Conservation (phyloP, 495 filamentous ascomycete genomes). For the Trichoderma parareesei region DNA sequence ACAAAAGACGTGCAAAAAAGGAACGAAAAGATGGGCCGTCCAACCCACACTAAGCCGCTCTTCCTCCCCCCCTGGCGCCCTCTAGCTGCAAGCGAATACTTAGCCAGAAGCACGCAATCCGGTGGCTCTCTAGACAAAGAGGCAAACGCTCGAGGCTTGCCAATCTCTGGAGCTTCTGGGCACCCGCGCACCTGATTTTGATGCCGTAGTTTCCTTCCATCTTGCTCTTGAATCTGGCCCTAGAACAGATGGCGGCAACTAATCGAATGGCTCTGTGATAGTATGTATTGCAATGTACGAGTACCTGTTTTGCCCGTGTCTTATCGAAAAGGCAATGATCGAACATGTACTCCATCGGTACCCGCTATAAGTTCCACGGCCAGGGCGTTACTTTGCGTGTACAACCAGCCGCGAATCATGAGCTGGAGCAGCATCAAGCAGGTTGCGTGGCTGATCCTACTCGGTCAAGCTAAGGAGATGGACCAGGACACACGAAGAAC, state of each 20-base stretch:
- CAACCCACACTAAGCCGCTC: background rate
- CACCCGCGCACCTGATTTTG: background rate
- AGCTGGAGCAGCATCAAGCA: background rate
- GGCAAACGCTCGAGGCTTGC: background rate
- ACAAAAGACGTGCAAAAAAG: background rate
- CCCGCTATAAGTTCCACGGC: background rate
- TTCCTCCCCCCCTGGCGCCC: background rate
- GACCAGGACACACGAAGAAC: background rate
- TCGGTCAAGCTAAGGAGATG: background rate
- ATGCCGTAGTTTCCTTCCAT: background rate
- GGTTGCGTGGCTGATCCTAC: background rate
- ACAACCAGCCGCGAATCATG: background rate
- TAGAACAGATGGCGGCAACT: background rate
- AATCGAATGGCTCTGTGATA: background rate
- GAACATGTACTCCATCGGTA: background rate
- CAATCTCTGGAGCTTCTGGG: background rate
- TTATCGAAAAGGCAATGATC: background rate
- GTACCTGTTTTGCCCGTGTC: too few species aligned
- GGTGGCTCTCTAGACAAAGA: slow-evolving; percentile 8
- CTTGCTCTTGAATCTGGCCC: background rate
- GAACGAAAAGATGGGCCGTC: background rate
- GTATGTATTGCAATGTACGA: background rate
- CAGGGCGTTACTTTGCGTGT: background rate
- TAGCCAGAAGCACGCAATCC: slow-evolving; percentile 6
- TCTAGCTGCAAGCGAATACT: slow-evolving; percentile 8